Conservation (phyloP, 768 basidiomycete genomes). For the Chalciporus chontae region DNA sequence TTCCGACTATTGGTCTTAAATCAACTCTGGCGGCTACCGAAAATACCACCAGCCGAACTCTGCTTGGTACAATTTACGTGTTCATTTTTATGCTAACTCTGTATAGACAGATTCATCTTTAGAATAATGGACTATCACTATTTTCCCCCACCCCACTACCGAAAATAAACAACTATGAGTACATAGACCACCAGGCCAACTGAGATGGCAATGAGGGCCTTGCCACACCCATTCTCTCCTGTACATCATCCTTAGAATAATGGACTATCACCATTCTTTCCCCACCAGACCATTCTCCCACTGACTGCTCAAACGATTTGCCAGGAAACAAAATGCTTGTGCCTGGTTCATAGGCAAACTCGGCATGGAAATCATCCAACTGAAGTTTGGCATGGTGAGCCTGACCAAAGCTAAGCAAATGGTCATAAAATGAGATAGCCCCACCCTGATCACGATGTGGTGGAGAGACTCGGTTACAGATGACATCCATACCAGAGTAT, state of each 20-base stretch:
- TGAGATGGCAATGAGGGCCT: neutral
- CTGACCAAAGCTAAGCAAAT: slow-evolving; percentile 6
- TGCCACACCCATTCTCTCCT: neutral
- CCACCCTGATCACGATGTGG: neutral
- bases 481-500: neutral
- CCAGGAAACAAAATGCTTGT: slow-evolving; percentile 1
- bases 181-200: neutral
- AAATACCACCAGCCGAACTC: too few species aligned
- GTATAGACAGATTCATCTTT: too few species aligned
- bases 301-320: neutral
- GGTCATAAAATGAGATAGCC: neutral
- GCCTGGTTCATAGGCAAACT: neutral
- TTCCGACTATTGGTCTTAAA: too few species aligned
- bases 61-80: too few species aligned
- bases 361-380: neutral
- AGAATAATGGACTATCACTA: too few species aligned
- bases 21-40: too few species aligned
- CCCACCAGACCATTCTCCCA: neutral
- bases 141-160: too few species aligned
- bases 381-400: neutral
- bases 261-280: slow-evolving; percentile 1
- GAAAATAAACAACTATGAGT: too few species aligned
- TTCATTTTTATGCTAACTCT: too few species aligned
- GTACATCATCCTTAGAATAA: neutral
- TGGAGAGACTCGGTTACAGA: slow-evolving; percentile 1